Base-by-base conservation (phyloP, 2,329 filamentous ascomycete species). In the Neonectria coccinea region DNA sequence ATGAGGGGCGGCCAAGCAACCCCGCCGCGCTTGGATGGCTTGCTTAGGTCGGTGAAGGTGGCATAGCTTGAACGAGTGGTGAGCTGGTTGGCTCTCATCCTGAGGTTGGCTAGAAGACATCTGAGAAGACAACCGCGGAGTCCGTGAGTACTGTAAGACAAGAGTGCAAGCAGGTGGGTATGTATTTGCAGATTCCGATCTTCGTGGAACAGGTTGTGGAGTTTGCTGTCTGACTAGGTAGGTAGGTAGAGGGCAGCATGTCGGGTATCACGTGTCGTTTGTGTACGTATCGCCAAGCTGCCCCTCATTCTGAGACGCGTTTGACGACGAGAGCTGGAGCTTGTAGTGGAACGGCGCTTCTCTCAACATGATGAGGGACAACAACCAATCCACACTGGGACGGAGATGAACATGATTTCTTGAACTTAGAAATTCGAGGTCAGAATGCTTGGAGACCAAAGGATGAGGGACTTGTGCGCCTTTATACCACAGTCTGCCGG, bases 21-120 rank as follows among this genome's bases (percentile, higher is more conserved):
- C 56, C 59, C 54, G 48, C 42, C 54, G 33, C 47, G 20, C 59
- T 48, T 36, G 25, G 22, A 39, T 45, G 59, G 47, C 48, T 53
- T 47, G 36, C 52, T 39, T 51, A 31, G 48, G 54, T 62, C 48
- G 47, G 60, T 62, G 60, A 62, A 52, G 54, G 31, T 41, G 53
- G n/a, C n/a, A 39, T 29, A 42, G 47, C 47, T 33, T 18, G n/a
- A 7, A 7, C 47, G 16, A 31, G 14, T 7, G 16, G 25, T 50
- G 25, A 50, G 27, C 47, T 50, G 47, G 31, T 39, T 18, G 16
- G 27, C 14, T 12, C 10, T 11, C 25, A 20, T 50, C 47, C 14
- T 31, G n/a, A 22, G 22, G 25, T 25, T 25, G 25, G 25, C 10
- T 31, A 39, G 27, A 18, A 18, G 25, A 25, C 25, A 25, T 6